Conservation (phyloP, 2,329 filamentous ascomycete genomes). For the Clonostachys solani region DNA sequence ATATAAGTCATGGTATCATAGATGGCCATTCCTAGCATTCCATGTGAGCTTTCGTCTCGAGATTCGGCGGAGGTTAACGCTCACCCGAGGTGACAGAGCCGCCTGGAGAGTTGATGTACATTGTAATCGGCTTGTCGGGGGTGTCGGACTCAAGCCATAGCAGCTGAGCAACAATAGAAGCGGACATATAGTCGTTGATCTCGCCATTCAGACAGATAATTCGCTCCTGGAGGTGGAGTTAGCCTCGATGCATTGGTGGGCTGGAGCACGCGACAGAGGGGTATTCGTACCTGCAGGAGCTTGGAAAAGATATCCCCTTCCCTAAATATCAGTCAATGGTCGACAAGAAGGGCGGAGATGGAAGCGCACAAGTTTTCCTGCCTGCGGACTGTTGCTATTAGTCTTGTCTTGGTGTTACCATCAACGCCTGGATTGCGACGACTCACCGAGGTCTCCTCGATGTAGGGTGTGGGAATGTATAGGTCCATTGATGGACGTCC, state of each 20-base stretch:
- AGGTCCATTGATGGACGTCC: conserved; percentile 18
- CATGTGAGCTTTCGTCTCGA: not conserved
- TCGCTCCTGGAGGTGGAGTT: conserved; percentile 58
- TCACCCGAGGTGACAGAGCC: conserved; percentile 75
- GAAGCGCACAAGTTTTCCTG: conserved; percentile 67
- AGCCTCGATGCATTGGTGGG: conserved; percentile 3
- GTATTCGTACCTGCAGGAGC: conserved; percentile 58
- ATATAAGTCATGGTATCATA: conserved; percentile 99
- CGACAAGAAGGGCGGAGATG: too few relatives aligned
- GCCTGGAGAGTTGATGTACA: conserved; percentile 97
- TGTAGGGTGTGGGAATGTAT: conserved; percentile 55
- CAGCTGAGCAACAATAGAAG: conserved; percentile 92
- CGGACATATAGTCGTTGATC: conserved; percentile 85
- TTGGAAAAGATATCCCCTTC: conserved; percentile 80
- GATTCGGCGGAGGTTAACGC: not conserved
- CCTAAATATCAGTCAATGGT: too few relatives aligned
- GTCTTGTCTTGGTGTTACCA: conserved; percentile 8
- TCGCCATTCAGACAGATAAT: conserved; percentile 91
- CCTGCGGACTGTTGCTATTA: conserved; percentile 58
- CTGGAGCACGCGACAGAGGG: not conserved
- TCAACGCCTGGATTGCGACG: not conserved
- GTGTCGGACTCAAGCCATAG: conserved; percentile 98
- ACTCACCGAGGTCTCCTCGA: conserved; percentile 39
- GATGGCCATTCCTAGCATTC: conserved; percentile 63
- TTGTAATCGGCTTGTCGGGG: conserved; percentile 88